Evolutionary conservation across 129 eudicot species (phyloP), one percentile per base, ranked within the genome.

Genomic region (Helianthus tuberosus): DNA sequence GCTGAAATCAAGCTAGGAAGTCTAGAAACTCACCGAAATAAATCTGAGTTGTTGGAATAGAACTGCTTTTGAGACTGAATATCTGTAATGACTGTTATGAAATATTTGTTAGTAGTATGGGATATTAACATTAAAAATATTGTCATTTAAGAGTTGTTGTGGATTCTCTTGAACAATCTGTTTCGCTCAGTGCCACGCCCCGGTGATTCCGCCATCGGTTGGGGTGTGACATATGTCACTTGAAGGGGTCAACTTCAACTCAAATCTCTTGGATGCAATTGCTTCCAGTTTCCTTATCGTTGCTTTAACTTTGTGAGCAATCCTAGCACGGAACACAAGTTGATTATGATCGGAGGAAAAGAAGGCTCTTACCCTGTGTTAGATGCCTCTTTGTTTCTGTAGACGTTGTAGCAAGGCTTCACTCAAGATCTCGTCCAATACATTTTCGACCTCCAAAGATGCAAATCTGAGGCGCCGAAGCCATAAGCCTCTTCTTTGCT

Each of bases 391-490:
- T 72, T 59, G 11, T 12, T 39, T 43, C 17, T 25, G 29, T 27
- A 59, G 58, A 51, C 41, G 64, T 58, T 27, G 58, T 4, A 72
- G 10, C 68, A 59, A 12, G 59, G 32, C 77, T 44, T 60, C 59
- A 5, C 68, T 44, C 4, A 55, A 59, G 68, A 59, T 36, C 11
- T 57, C 27, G 0, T 72, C 66, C 2, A 72, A 9, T 36, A 72
- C 39, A 49, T 57, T 58, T 57, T 72, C 76, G 1, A 71, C 55
- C 66, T 55, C 41, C 66, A 71, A 55, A 39, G 66, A 55, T 57
- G 67, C 23, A 3, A 44, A 50, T 64, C 50, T 75, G 5, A 75
- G 79, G 8, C 43, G 39, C 35, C 36, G 43, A n/a, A 75, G 64
- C 79, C 79, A 75, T 36, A 44, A 64, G 39, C 46, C 38, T 36